These are phyloP conservation scores for Albatrellus ellisii DNA, from an alignment of 768 basidiomycete genomes.

Conservation along the genomic window DNA sequence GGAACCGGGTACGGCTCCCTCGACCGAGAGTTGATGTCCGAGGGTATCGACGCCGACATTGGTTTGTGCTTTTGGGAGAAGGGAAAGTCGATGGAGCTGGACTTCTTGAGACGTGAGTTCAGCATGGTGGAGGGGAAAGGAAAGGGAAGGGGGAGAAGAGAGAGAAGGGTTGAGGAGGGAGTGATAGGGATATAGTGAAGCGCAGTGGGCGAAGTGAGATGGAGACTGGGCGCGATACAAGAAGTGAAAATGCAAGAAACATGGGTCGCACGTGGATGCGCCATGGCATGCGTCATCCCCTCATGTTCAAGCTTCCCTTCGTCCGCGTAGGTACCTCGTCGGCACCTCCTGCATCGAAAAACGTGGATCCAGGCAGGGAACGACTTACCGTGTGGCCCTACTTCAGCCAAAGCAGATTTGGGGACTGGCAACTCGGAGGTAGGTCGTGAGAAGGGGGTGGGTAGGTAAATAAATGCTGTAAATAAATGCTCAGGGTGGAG, in stretches of 20 bases:
- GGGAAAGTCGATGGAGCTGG: conserved; percentile 9
- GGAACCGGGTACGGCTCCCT: conserved; percentile 59
- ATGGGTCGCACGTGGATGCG: background rate
- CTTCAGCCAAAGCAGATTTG: too few species aligned
- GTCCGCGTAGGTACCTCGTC: too few species aligned
- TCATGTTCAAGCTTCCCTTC: too few species aligned
- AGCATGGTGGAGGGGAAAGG: conserved; percentile 4
- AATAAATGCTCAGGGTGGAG: too few species aligned
- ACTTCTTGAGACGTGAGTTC: conserved; percentile 8
- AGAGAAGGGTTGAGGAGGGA: too few species aligned
- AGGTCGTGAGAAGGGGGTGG: too few species aligned
- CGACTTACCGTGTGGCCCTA: too few species aligned
- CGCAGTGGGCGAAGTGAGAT: background rate
- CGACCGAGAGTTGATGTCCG: conserved; percentile 27
- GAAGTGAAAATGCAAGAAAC: background rate
- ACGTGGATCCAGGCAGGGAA: too few species aligned
- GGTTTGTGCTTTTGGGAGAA: conserved; percentile 27
- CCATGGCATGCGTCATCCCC: conserved; percentile 1
- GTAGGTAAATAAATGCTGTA: too few species aligned
- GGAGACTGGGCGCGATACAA: background rate
- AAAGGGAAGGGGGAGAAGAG: background rate
- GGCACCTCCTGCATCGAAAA: too few species aligned
- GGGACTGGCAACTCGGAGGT: too few species aligned
- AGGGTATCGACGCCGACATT: conserved; percentile 37
- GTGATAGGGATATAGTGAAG: too few species aligned